Percentiles rank a stretch among this genome's conserved stretches.
Evolutionary conservation across 2,329 filamentous ascomycete genomes (phyloP).

Genomic region (Ceratocystis destructans): DNA sequence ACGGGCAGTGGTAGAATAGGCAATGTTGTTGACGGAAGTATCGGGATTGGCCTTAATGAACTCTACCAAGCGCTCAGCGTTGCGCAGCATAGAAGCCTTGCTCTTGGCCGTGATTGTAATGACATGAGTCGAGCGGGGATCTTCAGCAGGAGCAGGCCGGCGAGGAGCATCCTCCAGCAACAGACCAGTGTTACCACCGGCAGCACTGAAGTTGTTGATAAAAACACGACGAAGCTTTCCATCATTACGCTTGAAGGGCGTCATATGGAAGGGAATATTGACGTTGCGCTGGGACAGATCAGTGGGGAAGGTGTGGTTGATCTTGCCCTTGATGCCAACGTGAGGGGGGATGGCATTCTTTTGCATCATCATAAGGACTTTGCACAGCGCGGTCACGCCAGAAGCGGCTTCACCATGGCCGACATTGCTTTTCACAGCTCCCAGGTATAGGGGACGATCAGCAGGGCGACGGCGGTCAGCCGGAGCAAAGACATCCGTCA

Average conservation of each 20-base stretch:
- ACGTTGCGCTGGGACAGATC: conserved; percentile 45
- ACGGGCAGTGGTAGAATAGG: conserved; percentile 56
- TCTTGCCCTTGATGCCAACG: conserved; percentile 50
- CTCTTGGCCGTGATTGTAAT: conserved; percentile 45
- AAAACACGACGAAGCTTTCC: conserved; percentile 36
- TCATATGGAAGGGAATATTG: conserved; percentile 42
- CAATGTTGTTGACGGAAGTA: conserved; percentile 42
- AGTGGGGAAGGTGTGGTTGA: conserved; percentile 46
- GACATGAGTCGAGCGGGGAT: conserved; percentile 44
- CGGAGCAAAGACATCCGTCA: conserved; percentile 43
- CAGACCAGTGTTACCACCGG: conserved; percentile 57
- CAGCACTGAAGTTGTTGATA: conserved; percentile 58
- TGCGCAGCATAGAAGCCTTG: conserved; percentile 42
- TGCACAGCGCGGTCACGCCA: conserved; percentile 47
- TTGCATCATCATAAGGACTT: conserved; percentile 51
- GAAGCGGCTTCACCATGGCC: conserved; percentile 51
- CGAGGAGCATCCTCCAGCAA: conserved; percentile 49
- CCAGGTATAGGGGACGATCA: conserved; percentile 44
- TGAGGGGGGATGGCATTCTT: conserved; percentile 51
- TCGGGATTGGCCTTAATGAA: conserved; percentile 41
- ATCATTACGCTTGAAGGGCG: conserved; percentile 36
- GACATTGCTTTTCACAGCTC: conserved; percentile 50
- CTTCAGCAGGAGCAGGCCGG: conserved; percentile 33
- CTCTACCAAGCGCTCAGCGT: conserved; percentile 40
- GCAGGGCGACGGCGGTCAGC: conserved; percentile 33